These are phyloP conservation scores for Pichia sp. DNA, from an alignment of 1,139 yeast genomes.

Conservation along the genomic window DNA sequence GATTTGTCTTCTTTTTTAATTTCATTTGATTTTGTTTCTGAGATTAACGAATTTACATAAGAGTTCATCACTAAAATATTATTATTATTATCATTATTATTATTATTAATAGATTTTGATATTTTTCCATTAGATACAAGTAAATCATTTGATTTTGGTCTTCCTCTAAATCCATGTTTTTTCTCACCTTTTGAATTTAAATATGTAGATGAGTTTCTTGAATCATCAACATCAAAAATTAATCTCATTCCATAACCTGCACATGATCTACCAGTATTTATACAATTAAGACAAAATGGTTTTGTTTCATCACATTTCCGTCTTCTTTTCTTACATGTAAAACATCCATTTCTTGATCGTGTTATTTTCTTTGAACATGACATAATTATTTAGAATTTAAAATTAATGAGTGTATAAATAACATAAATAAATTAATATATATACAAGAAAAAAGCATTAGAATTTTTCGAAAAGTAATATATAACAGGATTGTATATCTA, in stretches of 20 bases:
- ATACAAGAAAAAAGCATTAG: too few relatives aligned
- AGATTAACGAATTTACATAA: not conserved
- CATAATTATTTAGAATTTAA: too few relatives aligned
- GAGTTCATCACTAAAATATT: not conserved
- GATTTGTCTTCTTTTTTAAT: not conserved
- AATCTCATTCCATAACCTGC: constrained; percentile 44
- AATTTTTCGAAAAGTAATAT: too few relatives aligned
- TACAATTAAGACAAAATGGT: constrained; percentile 49
- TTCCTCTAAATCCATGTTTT: constrained; percentile 33
- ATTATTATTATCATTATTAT: not conserved
- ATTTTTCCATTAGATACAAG: not conserved
- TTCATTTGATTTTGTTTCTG: not conserved
- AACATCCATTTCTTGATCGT: constrained; percentile 47
- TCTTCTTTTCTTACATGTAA: constrained; percentile 39
- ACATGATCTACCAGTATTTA: constrained; percentile 38
- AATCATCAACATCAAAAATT: constrained; percentile 44
- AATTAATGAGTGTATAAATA: too few relatives aligned
- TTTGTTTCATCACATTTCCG: constrained; percentile 53
- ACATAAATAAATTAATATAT: too few relatives aligned
- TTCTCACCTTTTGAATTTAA: constrained; percentile 28
- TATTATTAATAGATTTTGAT: not conserved
- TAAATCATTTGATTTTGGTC: constrained; percentile 26
- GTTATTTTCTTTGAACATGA: constrained; percentile 31
- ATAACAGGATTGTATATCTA: too few relatives aligned
- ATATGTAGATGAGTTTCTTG: constrained; percentile 21